Percentiles rank a stretch among this genome's conserved stretches.
These are phyloP conservation scores for Astrothelium macrocarpum DNA, from an alignment of 495 filamentous ascomycete species.

Conservation along the genomic window DNA sequence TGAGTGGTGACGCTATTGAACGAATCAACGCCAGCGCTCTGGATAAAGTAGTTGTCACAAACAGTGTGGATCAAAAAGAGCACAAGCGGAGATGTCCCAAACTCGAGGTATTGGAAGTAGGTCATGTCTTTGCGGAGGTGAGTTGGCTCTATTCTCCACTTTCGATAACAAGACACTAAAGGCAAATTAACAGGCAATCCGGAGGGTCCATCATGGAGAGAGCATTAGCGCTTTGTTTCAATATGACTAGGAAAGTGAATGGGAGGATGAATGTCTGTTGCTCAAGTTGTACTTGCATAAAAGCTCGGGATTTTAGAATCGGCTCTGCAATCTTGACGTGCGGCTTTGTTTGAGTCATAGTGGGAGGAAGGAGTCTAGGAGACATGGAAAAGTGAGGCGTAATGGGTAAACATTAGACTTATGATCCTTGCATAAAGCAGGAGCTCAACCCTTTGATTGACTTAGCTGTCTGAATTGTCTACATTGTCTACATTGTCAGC, in stretches of 20 bases:
- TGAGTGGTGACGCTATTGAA: conserved; percentile 89
- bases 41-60: conserved; percentile 88
- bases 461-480: too few species aligned
- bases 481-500: too few species aligned
- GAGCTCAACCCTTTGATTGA: too few species aligned
- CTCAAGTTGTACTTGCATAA: background rate
- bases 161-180: background rate
- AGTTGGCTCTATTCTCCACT: conserved; percentile 9
- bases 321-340: too few species aligned
- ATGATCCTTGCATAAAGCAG: too few species aligned
- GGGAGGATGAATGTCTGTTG: background rate
- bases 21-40: conserved; percentile 84
- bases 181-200: conserved; percentile 59
- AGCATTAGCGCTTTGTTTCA: conserved; percentile 96
- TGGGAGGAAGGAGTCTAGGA: too few species aligned
- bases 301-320: background rate
- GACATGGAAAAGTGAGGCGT: too few species aligned
- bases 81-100: conserved; percentile 67
- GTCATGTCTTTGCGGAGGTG: conserved; percentile 87
- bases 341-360: too few species aligned
- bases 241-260: conserved; percentile 52
- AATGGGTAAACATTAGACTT: too few species aligned
- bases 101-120: conserved; percentile 85
- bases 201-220: conserved; percentile 93
- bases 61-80: conserved; percentile 83